These are phyloP conservation scores for Gyromitra esculenta DNA, from an alignment of 2,329 filamentous ascomycete genomes.

Conservation along the genomic window DNA sequence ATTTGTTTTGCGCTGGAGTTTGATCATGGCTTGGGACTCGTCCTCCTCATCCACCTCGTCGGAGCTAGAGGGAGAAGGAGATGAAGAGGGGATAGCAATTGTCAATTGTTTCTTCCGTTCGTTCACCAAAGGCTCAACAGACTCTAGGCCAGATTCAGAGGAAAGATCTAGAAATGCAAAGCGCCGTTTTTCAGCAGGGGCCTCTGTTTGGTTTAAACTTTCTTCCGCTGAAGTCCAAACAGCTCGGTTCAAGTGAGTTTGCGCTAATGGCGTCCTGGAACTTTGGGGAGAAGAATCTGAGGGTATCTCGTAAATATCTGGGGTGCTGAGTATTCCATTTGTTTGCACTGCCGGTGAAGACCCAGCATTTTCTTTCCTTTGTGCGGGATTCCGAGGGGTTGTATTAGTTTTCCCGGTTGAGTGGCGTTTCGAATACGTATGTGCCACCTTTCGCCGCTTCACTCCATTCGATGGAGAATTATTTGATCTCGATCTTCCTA, in stretches of 20 bases:
- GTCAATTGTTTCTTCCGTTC: background rate
- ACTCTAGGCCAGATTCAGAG: slow-evolving; percentile 30
- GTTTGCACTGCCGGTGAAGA: background rate
- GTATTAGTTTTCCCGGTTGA: slow-evolving; percentile 2
- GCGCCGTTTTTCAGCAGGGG: slow-evolving; percentile 9
- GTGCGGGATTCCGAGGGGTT: background rate
- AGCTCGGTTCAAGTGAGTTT: slow-evolving; percentile 11
- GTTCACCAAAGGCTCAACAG: background rate
- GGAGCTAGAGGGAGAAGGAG: slow-evolving; percentile 11
- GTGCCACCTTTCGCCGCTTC: slow-evolving; percentile 53
- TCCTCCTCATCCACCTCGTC: slow-evolving; percentile 38
- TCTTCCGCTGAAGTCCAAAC: background rate
- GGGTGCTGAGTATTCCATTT: background rate
- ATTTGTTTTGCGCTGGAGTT: slow-evolving; percentile 50
- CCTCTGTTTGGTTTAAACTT: background rate
- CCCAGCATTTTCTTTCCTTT: slow-evolving; percentile 21
- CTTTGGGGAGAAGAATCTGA: slow-evolving; percentile 1
- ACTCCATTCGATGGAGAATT: slow-evolving; percentile 7
- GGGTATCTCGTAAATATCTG: slow-evolving; percentile 45
- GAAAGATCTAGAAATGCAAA: slow-evolving; percentile 39
- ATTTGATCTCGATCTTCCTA: slow-evolving; percentile 19
- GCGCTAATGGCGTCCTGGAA: slow-evolving; percentile 18
- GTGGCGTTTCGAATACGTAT: slow-evolving; percentile 48
- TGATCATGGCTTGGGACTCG: slow-evolving; percentile 46
- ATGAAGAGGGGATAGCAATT: slow-evolving; percentile 34